Evolutionary conservation across 192 early-diverging fungal genomes (phyloP), one percentile per base, ranked within the genome.

Genomic region (Linnemannia zychae): DNA sequence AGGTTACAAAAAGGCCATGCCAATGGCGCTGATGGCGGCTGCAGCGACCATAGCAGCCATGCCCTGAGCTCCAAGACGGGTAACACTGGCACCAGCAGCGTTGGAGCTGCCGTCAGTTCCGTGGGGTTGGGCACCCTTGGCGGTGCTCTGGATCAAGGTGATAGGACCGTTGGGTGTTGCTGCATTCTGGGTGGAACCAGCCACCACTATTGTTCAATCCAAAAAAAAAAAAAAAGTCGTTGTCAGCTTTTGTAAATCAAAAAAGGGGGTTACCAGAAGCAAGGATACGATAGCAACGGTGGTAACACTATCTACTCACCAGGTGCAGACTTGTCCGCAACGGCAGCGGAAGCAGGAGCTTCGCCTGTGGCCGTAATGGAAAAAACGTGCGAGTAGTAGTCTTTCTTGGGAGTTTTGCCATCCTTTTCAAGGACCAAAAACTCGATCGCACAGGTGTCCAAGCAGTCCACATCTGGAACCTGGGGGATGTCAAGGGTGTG

Each of bases 341-440:
- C 22, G 44, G 68, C 20, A 16, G 28, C 69, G 37, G 69, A 46
- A 9, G n/a, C 38, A 22, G 60, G 24, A 37, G 72, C 13, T 38
- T 44, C 66, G 28, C 63, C 75, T 3, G 75, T 48, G 18, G 60
- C 31, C 15, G 75, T 47, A 24, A 82, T 82, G 18, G 75, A 48
- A 36, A 82, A 82, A 3, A 4, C 36, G 46, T 82, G 81, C 1
- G 81, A 73, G 75, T 82, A 82, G 49, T 46, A 77, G 38, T 82
- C 75, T 18, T 75, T 70, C 2, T 5, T 38, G 40, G 4, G 20
- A 0, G 12, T 36, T 31, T 44, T 44, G 9, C 52, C 74, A 34
- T 4, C 12, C 6, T 46, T 36, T 9, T 31, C 28, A 24, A 2
- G 11, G 36, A 82, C 15, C 47, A 37, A 1, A 28, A 73, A 82